A percentile compares a stretch with the other conserved stretches of the same genome.
Conservation (phyloP, 1,284 basidiomycete species). For the Inonotus hispidus region DNA sequence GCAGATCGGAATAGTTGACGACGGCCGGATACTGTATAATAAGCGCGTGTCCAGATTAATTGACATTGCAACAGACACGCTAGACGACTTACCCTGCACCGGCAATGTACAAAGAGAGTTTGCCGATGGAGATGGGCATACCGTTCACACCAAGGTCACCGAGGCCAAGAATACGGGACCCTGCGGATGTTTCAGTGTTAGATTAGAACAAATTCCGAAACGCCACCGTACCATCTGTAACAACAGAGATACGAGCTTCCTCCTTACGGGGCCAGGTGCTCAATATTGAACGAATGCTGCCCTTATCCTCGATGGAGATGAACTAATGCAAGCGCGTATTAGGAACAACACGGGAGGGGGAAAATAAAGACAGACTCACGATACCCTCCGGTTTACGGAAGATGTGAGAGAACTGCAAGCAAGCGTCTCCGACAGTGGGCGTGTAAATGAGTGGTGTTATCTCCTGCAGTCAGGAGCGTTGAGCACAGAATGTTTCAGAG, state of each 20-base stretch:
- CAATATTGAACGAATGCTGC: constrained; percentile 65
- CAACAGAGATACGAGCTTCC: constrained; percentile 78
- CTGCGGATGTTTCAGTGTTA: constrained; percentile 28
- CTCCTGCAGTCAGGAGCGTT: constrained; percentile 36
- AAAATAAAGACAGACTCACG: constrained; percentile 36
- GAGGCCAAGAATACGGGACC: constrained; percentile 86
- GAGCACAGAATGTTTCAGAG: background rate
- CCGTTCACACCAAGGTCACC: constrained; percentile 86
- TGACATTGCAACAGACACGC: background rate
- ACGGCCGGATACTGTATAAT: constrained; percentile 67
- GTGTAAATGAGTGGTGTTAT: constrained; percentile 89
- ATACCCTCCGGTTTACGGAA: constrained; percentile 78
- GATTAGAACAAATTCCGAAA: background rate
- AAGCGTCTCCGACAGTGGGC: constrained; percentile 88
- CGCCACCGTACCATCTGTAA: constrained; percentile 66
- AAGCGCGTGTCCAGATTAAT: background rate
- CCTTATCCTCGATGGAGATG: constrained; percentile 84
- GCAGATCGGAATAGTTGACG: constrained; percentile 82
- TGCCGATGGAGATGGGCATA: constrained; percentile 94
- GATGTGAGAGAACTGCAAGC: constrained; percentile 78
- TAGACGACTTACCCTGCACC: constrained; percentile 64
- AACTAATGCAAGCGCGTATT: constrained; percentile 41
- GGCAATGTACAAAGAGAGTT: constrained; percentile 88
- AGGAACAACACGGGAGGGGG: constrained; percentile 23
- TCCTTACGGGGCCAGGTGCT: constrained; percentile 71